phyloP scores from a whole-genome alignment of 352 stramenopile species.

The Elongisporangium undulatum region DNA sequence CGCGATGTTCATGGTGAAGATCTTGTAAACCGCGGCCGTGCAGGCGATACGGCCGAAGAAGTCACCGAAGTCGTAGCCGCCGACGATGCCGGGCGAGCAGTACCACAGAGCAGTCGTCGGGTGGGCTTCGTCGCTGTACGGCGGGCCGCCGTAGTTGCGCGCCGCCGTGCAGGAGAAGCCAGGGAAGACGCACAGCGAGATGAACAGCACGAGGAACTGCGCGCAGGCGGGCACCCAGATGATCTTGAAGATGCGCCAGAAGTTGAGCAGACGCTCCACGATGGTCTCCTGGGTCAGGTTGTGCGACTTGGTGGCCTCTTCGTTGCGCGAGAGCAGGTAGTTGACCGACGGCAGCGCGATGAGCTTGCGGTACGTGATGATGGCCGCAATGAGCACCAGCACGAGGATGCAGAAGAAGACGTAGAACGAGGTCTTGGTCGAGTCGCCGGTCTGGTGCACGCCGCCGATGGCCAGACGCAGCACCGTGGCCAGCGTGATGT shows the following conservation, averaged over 20 bases:
- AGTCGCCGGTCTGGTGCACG: slow-evolving; percentile 18
- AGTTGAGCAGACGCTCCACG: slow-evolving; percentile 21
- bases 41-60: slow-evolving; percentile 51
- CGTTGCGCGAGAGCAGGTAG: slow-evolving; percentile 37
- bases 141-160: slow-evolving; percentile 9
- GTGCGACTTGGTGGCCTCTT: slow-evolving; percentile 15
- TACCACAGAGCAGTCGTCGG: slow-evolving; percentile 32
- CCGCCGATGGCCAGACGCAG: slow-evolving; percentile 37
- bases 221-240: slow-evolving; percentile 32
- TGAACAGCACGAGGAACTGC: slow-evolving; percentile 46
- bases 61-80: slow-evolving; percentile 60
- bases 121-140: slow-evolving; percentile 16
- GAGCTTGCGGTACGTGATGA: slow-evolving; percentile 28
- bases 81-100: slow-evolving; percentile 47
- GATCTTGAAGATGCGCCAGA: slow-evolving; percentile 35
- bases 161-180: slow-evolving; percentile 30
- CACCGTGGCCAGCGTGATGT: slow-evolving; percentile 37
- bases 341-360: slow-evolving; percentile 23
- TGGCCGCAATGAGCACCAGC: slow-evolving; percentile 27
- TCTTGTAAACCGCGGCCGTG: slow-evolving; percentile 40
- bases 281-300: slow-evolving; percentile 15
- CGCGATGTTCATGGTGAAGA: slow-evolving; percentile 47
- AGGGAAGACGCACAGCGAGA: slow-evolving; percentile 33
- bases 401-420: slow-evolving; percentile 42
- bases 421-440: slow-evolving; percentile 30